A percentile compares a stretch with the other conserved stretches of the same genome.
Conservation (phyloP, 1,284 basidiomycete species). For the Phenoliferia sp. region DNA sequence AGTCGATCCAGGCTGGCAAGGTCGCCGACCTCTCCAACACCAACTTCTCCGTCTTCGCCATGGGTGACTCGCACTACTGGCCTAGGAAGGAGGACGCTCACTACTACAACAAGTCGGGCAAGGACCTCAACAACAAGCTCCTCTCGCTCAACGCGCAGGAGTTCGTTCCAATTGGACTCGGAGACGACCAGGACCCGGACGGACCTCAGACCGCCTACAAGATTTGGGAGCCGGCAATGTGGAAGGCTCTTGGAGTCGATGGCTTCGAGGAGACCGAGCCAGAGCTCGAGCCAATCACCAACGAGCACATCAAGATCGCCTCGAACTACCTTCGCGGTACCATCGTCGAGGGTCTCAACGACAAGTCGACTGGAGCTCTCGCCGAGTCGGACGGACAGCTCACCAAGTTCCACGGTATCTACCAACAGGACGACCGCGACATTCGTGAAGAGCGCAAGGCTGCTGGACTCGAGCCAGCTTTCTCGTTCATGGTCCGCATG, state of each 20-base stretch:
- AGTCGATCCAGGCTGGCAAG: conserved; percentile 58
- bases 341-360: conserved; percentile 81
- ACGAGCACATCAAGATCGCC: conserved; percentile 99
- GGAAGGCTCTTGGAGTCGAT: conserved; percentile 94
- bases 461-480: conserved; percentile 92
- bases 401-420: conserved; percentile 83
- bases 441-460: conserved; percentile 92
- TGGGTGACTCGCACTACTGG: conserved; percentile 99
- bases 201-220: conserved; percentile 96
- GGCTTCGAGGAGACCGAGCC: conserved; percentile 81
- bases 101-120: conserved; percentile 96
- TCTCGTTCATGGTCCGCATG: conserved; percentile 97
- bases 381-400: conserved; percentile 86
- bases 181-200: conserved; percentile 97
- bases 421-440: conserved; percentile 78
- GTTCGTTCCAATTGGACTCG: conserved; percentile 68
- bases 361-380: conserved; percentile 81
- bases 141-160: conserved; percentile 65
- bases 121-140: conserved; percentile 78
- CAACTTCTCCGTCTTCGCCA: conserved; percentile 79
- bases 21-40: conserved; percentile 52
- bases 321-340: conserved; percentile 92
- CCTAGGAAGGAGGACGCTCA: conserved; percentile 91
- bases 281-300: conserved; percentile 94
- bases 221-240: conserved; percentile 83